Percentiles rank a stretch among this genome's conserved stretches.
phyloP scores from a whole-genome alignment of 2,329 filamentous ascomycete species.

The Colletotrichum sp. region DNA sequence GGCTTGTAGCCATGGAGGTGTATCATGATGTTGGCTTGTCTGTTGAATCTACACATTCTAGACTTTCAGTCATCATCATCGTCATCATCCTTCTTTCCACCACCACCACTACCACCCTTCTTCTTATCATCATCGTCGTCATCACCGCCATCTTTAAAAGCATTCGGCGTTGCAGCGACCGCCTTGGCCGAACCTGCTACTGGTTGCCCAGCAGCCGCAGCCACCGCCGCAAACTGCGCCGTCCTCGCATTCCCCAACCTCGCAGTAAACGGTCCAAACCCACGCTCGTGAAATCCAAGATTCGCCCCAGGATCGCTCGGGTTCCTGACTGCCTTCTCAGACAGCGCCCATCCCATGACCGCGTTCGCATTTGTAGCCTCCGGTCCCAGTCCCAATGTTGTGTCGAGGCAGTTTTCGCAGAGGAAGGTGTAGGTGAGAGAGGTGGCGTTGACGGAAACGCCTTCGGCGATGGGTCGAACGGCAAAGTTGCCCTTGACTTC shows the following conservation, averaged over 20 bases:
- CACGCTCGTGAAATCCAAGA: conserved; percentile 35
- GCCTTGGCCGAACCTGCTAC: conserved; percentile 28
- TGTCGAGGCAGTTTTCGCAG: conserved; percentile 41
- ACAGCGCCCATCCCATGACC: conserved; percentile 42
- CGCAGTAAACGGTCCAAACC: conserved; percentile 33
- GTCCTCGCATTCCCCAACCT: conserved; percentile 38
- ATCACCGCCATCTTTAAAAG: conserved; percentile 21
- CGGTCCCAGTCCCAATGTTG: conserved; percentile 30
- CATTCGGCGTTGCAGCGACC: conserved; percentile 14
- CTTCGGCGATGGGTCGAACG: conserved; percentile 44
- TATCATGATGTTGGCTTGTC: neutral
- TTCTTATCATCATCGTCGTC: conserved; percentile 13
- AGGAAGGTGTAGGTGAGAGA: conserved; percentile 52
- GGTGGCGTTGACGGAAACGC: conserved; percentile 45
- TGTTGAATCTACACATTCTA: neutral
- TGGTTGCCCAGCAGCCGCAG: conserved; percentile 41
- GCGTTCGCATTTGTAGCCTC: conserved; percentile 26
- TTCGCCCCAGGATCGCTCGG: conserved; percentile 25
- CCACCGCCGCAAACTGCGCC: conserved; percentile 41
- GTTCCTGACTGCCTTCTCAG: conserved; percentile 26
- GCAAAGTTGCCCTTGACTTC: conserved; percentile 45
- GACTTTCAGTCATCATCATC: conserved; percentile 17
- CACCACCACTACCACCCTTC: neutral
- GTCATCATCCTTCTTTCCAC: conserved; percentile 30
- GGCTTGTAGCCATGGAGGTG: neutral